Base-by-base conservation (phyloP, 2,329 filamentous ascomycete species). In the Talaromyces sp. region DNA sequence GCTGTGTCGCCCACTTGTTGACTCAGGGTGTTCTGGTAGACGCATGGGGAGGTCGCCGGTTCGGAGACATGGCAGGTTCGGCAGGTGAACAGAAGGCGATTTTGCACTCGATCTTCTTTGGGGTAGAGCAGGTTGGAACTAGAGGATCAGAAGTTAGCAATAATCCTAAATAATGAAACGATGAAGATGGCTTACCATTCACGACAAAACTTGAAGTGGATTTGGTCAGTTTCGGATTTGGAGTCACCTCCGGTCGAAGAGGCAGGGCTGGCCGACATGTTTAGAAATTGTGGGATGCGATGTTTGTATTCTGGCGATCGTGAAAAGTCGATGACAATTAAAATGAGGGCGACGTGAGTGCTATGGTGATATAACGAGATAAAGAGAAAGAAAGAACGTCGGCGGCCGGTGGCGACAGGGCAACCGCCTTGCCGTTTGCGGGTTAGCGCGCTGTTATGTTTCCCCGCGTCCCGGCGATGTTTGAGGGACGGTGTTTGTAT, bases 81-180 rank as follows among this genome's bases (percentile, higher is more conserved):
- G 82, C 94, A 99, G 65, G 91, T 92, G 78, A 95, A 99, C 81
- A 96, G 89, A 67, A 99, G 87, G 70, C 87, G 88, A 79, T 90
- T 90, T 63, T 86, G 87, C 63, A 88, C 82, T 64, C 88, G 87
- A 77, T 99, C 92, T 81, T 99, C 95, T 78, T 95, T 94, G 56
- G 94, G 94, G 73, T 97, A 97, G 59, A 99, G 83, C 85, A 99
- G 90, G 82, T 99, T 99, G 69, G 92, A 96, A 80, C 88, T 90
- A 67, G 51, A 26, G 46, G 12, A 12, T n/a, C 17, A n/a, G 11
- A 19, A 38, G 38, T 17, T 26, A 21, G 19, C 17, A 12, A 41
- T 9, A n/a, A 53, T 38, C 14, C 27, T 31, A 21, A 14, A 24
- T 10, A 55, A 26, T 4, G 6, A 35, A 17, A 27, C 7, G 19